Evolutionary conservation across 495 filamentous ascomycete genomes (phyloP).

Genomic region (Apodospora peruviana): DNA sequence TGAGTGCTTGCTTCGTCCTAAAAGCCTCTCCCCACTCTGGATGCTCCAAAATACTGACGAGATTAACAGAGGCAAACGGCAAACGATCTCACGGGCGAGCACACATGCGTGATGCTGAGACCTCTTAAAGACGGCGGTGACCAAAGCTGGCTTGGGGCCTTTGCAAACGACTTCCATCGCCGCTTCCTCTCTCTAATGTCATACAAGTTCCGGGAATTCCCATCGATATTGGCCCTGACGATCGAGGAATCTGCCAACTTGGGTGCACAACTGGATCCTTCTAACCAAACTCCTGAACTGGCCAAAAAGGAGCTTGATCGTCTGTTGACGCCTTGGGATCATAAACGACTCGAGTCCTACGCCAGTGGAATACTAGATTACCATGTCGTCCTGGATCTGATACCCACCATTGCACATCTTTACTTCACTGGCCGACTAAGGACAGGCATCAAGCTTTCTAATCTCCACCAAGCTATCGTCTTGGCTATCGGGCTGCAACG

Average conservation of each 20-base stretch:
- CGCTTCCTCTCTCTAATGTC: conserved; percentile 83
- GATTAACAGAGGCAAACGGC: conserved; percentile 70
- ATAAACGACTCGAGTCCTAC: conserved; percentile 90
- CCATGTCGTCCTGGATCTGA: conserved; percentile 91
- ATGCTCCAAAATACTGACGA: neutral
- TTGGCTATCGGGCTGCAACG: conserved; percentile 84
- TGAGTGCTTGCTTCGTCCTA: too few relatives aligned
- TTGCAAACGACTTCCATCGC: conserved; percentile 85
- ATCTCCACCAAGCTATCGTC: conserved; percentile 78
- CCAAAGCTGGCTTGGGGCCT: conserved; percentile 79
- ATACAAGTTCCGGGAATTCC: conserved; percentile 87
- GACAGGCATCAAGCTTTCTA: conserved; percentile 59
- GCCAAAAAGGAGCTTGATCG: conserved; percentile 68
- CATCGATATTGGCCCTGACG: conserved; percentile 72
- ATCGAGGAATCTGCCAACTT: conserved; percentile 79
- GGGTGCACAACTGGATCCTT: conserved; percentile 58
- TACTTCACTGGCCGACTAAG: conserved; percentile 77
- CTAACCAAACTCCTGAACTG: conserved; percentile 46
- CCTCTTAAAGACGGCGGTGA: conserved; percentile 62
- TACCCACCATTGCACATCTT: conserved; percentile 71
- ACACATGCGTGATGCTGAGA: conserved; percentile 95
- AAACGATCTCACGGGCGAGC: conserved; percentile 94
- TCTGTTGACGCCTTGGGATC: conserved; percentile 80
- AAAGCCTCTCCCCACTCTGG: neutral
- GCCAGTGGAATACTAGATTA: conserved; percentile 96